A percentile compares a stretch with the other conserved stretches of the same genome.
phyloP scores from a whole-genome alignment of 2,329 filamentous ascomycete species.

The Fusarium goolgardi region DNA sequence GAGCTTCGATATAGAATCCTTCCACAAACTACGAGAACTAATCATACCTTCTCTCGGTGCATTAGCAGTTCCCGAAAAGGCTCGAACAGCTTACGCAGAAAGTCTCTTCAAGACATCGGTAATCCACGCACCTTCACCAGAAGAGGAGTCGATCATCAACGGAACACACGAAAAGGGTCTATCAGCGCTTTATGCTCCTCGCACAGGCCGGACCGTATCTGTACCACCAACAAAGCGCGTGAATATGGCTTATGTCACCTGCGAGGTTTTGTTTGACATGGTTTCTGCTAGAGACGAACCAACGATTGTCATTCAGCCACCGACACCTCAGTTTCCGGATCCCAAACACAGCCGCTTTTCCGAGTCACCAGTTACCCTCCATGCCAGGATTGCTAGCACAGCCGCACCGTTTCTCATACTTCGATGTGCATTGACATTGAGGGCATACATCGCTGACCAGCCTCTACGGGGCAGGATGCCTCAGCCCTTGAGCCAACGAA shows the following conservation, averaged over 20 bases:
- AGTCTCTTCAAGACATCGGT: conserved; percentile 85
- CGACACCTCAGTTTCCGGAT: conserved; percentile 57
- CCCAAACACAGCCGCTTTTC: conserved; percentile 39
- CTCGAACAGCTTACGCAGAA: conserved; percentile 76
- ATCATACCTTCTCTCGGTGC: conserved; percentile 80
- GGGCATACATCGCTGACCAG: conserved; percentile 89
- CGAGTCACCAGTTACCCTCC: conserved; percentile 50
- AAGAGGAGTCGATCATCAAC: conserved; percentile 66
- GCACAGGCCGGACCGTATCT: conserved; percentile 78
- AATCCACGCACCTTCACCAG: conserved; percentile 72
- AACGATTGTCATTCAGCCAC: conserved; percentile 55
- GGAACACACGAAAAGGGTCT: conserved; percentile 64
- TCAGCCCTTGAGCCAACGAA: conserved; percentile 82
- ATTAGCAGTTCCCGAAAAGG: conserved; percentile 70
- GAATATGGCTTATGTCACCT: conserved; percentile 81
- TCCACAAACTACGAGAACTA: conserved; percentile 74
- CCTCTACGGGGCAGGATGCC: conserved; percentile 90
- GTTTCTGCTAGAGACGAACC: conserved; percentile 61
- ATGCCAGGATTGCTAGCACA: conserved; percentile 75
- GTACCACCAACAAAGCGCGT: conserved; percentile 72
- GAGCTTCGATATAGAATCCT: conserved; percentile 81
- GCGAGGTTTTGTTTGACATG: conserved; percentile 81
- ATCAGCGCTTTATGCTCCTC: conserved; percentile 67
- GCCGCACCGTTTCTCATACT: conserved; percentile 85
- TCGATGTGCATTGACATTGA: conserved; percentile 82